Base-by-base conservation (phyloP, 2,329 filamentous ascomycete genomes). In the Exophiala sp. region DNA sequence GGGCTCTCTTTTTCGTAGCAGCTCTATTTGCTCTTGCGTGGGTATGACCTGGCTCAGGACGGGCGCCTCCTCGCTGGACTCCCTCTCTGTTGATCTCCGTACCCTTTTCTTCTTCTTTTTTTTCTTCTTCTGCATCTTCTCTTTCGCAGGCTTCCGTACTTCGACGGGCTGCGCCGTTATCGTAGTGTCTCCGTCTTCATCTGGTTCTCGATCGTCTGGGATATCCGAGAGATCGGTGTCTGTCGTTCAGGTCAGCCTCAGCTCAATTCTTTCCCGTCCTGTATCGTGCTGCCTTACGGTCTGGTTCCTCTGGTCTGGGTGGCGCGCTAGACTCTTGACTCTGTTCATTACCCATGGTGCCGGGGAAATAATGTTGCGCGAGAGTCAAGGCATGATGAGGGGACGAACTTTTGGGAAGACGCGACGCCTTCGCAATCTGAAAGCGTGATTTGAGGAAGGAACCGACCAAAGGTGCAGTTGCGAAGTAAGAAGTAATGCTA, bases 161-260 rank as follows among this genome's bases (percentile, higher is more conserved):
- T 18, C 32, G n/a, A 20, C 16, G 47, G 29, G 6, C 12, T 29
- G 46, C 43, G 43, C n/a, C 52, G 42, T 52, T 24, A 24, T 41
- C n/a, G 44, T 10, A 10, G 36, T 12, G 24, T 29, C 24, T 29
- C 24, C 24, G 24, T 5, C 24, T 32, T 41, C 44, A 24, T 41
- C 45, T 3, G 36, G 33, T 7, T 55, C 54, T 46, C 57, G 54
- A 49, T 60, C 53, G 59, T 58, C 57, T n/a, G 52, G 49, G n/a
- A 59, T 59, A 16, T 57, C 39, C 10, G 57, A 55, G 20, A 60
- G 47, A 34, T 62, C 59, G 44, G 55, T 55, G n/a, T 56, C 56
- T 59, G 35, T 35, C n/a, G 32, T 36, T 8, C 9, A 40, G 18
- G 20, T 45, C 12, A 29, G 24, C 7, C 3, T 48, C 7, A 38